Evolutionary conservation across 2,329 filamentous ascomycete genomes (phyloP).

Genomic region (Colletotrichum aenigma): DNA sequence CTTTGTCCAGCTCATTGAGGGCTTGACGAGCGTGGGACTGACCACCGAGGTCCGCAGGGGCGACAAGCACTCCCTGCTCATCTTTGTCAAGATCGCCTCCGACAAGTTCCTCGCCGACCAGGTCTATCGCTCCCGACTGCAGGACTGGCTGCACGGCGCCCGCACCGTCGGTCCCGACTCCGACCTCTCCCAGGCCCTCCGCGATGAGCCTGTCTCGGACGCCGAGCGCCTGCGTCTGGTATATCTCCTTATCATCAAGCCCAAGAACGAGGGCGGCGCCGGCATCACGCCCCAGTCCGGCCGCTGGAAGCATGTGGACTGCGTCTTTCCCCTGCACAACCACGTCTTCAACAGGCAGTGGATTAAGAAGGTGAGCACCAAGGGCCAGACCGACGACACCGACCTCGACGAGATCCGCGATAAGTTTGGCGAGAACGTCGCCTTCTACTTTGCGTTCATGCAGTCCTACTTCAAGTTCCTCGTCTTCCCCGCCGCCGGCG

Average conservation of each 20-base stretch:
- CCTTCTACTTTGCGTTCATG: slow-evolving; percentile 94
- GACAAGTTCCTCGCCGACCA: slow-evolving; percentile 77
- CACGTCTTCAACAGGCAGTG: slow-evolving; percentile 75
- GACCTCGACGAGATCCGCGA: slow-evolving; percentile 78
- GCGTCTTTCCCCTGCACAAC: slow-evolving; percentile 82
- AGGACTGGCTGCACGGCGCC: slow-evolving; percentile 93
- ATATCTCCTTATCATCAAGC: slow-evolving; percentile 81
- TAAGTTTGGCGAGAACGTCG: slow-evolving; percentile 82
- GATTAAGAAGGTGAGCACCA: slow-evolving; percentile 76
- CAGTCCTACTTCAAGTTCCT: slow-evolving; percentile 90
- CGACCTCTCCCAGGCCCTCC: slow-evolving; percentile 71
- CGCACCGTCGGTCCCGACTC: slow-evolving; percentile 77
- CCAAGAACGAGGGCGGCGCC: slow-evolving; percentile 76
- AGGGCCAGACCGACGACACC: slow-evolving; percentile 67
- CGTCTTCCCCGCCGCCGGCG: slow-evolving; percentile 80
- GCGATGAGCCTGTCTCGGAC: slow-evolving; percentile 79
- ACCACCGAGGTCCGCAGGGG: slow-evolving; percentile 87
- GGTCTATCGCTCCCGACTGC: slow-evolving; percentile 84
- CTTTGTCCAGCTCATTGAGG: slow-evolving; percentile 79
- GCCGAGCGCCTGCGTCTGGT: slow-evolving; percentile 88
- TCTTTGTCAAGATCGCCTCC: slow-evolving; percentile 84
- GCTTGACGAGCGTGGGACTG: slow-evolving; percentile 79
- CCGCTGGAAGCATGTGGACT: slow-evolving; percentile 74
- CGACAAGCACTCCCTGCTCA: slow-evolving; percentile 73
- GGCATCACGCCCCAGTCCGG: slow-evolving; percentile 73